phyloP scores from a whole-genome alignment of 2,329 filamentous ascomycete genomes.

The Cladophialophora yegresii region DNA sequence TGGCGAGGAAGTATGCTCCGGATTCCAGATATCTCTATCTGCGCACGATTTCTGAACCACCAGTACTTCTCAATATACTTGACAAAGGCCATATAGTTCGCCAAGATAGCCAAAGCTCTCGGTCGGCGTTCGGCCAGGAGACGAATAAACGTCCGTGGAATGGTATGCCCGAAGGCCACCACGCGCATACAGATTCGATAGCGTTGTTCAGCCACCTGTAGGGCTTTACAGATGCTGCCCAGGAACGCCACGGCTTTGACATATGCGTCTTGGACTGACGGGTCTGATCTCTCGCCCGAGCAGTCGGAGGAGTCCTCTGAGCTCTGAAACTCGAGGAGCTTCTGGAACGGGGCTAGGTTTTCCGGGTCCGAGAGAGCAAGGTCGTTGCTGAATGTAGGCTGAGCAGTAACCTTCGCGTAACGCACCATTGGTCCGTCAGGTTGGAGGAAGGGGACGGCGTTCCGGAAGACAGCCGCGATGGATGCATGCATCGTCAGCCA shows the following conservation, averaged over 20 bases:
- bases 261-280: background rate
- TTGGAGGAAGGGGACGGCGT: slow-evolving; percentile 30
- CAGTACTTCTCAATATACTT: slow-evolving; percentile 38
- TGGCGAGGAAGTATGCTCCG: slow-evolving; percentile 36
- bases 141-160: slow-evolving; percentile 39
- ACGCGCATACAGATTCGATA: slow-evolving; percentile 38
- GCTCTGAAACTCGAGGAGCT: background rate
- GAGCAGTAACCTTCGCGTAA: slow-evolving; percentile 34
- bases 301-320: background rate
- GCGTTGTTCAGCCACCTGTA: slow-evolving; percentile 35
- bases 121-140: slow-evolving; percentile 38
- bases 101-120: slow-evolving; percentile 40
- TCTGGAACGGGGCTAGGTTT: background rate
- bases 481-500: slow-evolving; percentile 41
- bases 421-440: slow-evolving; percentile 33
- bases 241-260: background rate
- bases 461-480: slow-evolving; percentile 37
- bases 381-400: slow-evolving; percentile 25
- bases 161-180: slow-evolving; percentile 39
- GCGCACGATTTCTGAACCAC: slow-evolving; percentile 37
- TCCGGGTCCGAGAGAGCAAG: background rate
- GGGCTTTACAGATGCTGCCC: slow-evolving; percentile 22
- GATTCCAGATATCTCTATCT: slow-evolving; percentile 38
- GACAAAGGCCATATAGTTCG: slow-evolving; percentile 41
- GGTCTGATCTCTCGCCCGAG: background rate